Evolutionary conservation across 352 stramenopile genomes (phyloP), one percentile per base, ranked within the genome.

Genomic region (Saprolegnia diclina): DNA sequence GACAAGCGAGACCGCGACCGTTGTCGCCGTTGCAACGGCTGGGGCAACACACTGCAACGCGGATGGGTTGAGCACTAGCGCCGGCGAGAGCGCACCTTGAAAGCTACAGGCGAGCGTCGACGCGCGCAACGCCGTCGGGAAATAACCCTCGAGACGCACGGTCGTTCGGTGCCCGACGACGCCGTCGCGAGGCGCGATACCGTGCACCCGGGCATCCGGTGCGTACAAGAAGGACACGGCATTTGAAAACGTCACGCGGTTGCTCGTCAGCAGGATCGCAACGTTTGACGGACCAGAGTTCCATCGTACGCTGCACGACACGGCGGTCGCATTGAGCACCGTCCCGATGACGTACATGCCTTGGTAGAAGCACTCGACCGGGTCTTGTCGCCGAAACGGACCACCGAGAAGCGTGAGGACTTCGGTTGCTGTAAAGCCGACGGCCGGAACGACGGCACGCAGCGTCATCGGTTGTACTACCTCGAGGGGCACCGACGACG

Each of bases 191-290:
- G 63, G 63, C 1, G 29, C 35, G 4, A 42, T 35, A 21, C 18
- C 10, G 13, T 32, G 48, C 9, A 69, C 29, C 6, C 44, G 35
- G 29, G 54, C 32, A 37, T 69, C 53, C 11, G 63, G 50, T 21
- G 38, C 53, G 46, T 62, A 69, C 14, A 35, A 16, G 37, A 57
- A 69, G 13, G 19, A 2, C 4, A 69, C n/a, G 7, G 44, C 2
- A 62, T 69, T 69, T 24, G 63, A 69, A 21, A 62, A 69, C 10
- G 44, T 24, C 3, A 69, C 9, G 19, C 29, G 45, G 21, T 69
- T 63, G 37, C 22, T 69, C 29, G 63, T 69, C 11, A 69, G 16
- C 46, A 24, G 11, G 21, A 69, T 46, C 32, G 11, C 5, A 16
- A 63, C 38, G 42, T 21, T 18, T 37, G 13, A 16, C 4, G 24